These are phyloP conservation scores for Poa annua DNA, from an alignment of 176 grass and related monocot species.

Conservation along the genomic window DNA sequence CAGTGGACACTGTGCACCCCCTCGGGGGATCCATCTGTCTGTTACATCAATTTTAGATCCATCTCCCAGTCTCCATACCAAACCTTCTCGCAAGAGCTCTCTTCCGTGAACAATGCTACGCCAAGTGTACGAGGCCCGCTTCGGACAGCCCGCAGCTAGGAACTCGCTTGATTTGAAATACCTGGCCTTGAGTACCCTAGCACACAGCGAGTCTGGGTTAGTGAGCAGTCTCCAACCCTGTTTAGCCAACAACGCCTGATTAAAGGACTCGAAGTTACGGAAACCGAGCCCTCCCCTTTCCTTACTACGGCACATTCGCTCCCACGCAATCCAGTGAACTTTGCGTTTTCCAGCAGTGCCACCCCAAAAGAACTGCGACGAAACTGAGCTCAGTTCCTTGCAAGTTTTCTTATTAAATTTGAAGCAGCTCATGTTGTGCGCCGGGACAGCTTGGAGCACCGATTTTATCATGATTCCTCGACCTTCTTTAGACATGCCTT, in stretches of 20 bases:
- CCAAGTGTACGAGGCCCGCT: background rate
- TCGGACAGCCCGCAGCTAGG: background rate
- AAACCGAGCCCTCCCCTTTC: no score
- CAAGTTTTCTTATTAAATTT: no score
- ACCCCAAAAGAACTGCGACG: no score
- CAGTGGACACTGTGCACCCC: background rate
- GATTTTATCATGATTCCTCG: no score
- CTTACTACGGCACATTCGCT: accelerated
- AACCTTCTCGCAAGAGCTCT: accelerated
- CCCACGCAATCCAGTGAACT: no score
- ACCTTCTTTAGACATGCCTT: accelerated
- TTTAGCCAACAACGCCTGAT: background rate
- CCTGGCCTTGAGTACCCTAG: background rate
- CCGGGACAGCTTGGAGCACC: accelerated
- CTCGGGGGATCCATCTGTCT: background rate
- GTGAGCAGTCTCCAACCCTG: background rate
- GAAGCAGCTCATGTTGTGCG: no score
- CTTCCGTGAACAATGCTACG: background rate
- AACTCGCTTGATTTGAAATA: background rate
- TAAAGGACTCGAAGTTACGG: background rate
- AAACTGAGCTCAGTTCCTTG: no score
- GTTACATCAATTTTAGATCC: accelerated
- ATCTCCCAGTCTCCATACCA: background rate
- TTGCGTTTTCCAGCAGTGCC: no score
- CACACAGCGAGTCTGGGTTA: background rate